phyloP scores from a whole-genome alignment of 768 basidiomycete genomes.

The Naganishia randhawae region DNA sequence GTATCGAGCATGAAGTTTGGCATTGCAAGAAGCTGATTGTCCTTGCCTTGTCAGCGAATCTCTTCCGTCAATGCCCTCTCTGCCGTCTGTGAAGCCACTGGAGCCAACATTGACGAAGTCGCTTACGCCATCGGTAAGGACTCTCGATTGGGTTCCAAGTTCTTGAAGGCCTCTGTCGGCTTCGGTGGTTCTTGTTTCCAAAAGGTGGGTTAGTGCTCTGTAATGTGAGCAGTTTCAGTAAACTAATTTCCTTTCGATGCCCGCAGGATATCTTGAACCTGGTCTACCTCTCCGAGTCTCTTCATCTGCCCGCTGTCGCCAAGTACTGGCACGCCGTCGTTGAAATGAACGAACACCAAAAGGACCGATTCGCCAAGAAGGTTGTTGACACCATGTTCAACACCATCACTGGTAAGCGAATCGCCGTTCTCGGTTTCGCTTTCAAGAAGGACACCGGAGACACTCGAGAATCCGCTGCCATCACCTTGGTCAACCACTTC shows the following conservation, averaged over 20 bases:
- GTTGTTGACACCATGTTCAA: slow-evolving; percentile 98
- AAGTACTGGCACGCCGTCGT: slow-evolving; percentile 92
- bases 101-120: slow-evolving; percentile 97
- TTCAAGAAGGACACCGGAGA: slow-evolving; percentile 99
- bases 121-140: slow-evolving; percentile 90
- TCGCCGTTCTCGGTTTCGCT: slow-evolving; percentile 95
- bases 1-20: neutral
- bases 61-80: slow-evolving; percentile 97
- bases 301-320: slow-evolving; percentile 93
- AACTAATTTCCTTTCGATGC: neutral
- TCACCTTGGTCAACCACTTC: slow-evolving; percentile 92
- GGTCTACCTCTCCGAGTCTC: slow-evolving; percentile 90
- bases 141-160: slow-evolving; percentile 86
- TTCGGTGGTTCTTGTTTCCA: slow-evolving; percentile 99
- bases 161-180: slow-evolving; percentile 67
- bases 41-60: slow-evolving; percentile 59
- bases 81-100: slow-evolving; percentile 97
- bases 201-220: slow-evolving; percentile 55
- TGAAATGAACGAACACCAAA: slow-evolving; percentile 98
- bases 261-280: slow-evolving; percentile 89
- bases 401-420: slow-evolving; percentile 78
- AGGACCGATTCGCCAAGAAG: slow-evolving; percentile 87
- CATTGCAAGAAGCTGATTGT: neutral
- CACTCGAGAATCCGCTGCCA: slow-evolving; percentile 94
- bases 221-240: neutral